A percentile compares a stretch with the other conserved stretches of the same genome.
phyloP scores from a whole-genome alignment of 345 rosid species.

The Populus davidiana region DNA sequence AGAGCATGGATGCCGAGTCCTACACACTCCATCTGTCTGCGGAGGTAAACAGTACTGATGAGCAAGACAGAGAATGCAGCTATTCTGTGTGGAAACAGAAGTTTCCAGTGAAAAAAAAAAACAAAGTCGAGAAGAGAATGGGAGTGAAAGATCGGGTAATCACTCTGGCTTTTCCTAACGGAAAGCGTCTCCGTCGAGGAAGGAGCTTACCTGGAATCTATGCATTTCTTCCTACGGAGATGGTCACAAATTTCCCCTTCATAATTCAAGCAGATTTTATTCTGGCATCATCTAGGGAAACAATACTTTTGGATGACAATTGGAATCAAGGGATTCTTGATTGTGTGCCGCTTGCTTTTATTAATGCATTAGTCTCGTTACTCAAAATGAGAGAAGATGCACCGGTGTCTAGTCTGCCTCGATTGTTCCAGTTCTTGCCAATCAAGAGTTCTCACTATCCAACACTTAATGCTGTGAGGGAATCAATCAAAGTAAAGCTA shows the following conservation, averaged over 20 bases:
- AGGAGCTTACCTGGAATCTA: conserved; percentile 54
- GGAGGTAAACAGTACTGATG: conserved; percentile 13
- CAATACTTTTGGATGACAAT: conserved; percentile 51
- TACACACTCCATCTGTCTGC: conserved; percentile 58
- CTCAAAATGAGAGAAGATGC: conserved; percentile 48
- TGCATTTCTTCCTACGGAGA: conserved; percentile 73
- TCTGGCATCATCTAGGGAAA: conserved; percentile 64
- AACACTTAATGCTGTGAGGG: conserved; percentile 44
- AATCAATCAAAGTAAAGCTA: conserved; percentile 35
- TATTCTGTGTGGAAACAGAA: conserved; percentile 70
- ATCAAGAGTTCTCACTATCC: conserved; percentile 32
- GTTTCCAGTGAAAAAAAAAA: conserved; percentile 52
- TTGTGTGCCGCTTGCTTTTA: conserved; percentile 53
- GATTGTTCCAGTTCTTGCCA: conserved; percentile 60
- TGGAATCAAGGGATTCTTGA: conserved; percentile 79
- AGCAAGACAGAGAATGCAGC: conserved; percentile 33
- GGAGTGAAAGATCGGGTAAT: conserved; percentile 61
- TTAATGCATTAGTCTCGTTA: conserved; percentile 51
- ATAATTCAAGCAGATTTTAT: conserved; percentile 69
- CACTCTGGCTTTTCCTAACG: conserved; percentile 64
- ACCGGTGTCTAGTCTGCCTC: conserved; percentile 47
- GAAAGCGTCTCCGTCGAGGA: conserved; percentile 51
- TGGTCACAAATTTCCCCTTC: conserved; percentile 64
- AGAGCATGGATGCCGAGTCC: conserved; percentile 68
- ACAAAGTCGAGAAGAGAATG: conserved; percentile 54